These are phyloP conservation scores for Backusella westeae DNA, from an alignment of 192 early-diverging fungal genomes.

Conservation along the genomic window DNA sequence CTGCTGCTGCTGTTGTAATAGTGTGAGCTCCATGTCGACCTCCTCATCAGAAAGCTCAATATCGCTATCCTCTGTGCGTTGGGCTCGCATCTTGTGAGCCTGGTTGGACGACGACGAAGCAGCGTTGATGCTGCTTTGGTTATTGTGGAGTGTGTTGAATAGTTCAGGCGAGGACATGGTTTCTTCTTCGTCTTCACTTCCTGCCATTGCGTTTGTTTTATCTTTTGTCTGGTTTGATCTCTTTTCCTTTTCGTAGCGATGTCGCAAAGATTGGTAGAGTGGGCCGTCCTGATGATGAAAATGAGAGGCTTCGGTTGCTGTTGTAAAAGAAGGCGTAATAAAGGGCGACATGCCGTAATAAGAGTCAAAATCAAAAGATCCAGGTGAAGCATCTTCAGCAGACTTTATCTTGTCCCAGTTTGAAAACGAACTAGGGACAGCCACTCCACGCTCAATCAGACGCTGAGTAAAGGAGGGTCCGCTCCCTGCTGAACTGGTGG, in stretches of 20 bases:
- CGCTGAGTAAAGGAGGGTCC: conserved; percentile 25
- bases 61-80: conserved; percentile 31
- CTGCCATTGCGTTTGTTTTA: background rate
- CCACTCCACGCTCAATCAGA: conserved; percentile 28
- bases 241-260: conserved; percentile 29
- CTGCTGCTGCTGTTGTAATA: background rate
- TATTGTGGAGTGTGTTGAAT: background rate
- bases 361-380: conserved; percentile 23
- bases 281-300: conserved; percentile 4
- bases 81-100: background rate
- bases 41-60: conserved; percentile 38
- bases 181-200: conserved; percentile 21
- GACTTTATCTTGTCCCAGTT: conserved; percentile 14
- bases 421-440: conserved; percentile 30
- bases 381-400: background rate
- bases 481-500: background rate
- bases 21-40: background rate
- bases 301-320: background rate
- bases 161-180: background rate
- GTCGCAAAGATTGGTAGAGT: conserved; percentile 21
- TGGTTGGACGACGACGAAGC: background rate
- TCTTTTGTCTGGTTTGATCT: background rate
- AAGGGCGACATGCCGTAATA: conserved; percentile 34
- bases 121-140: background rate
- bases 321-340: conserved; percentile 25